Evolutionary conservation across 768 basidiomycete genomes (phyloP).

Genomic region (Amanita molliuscula): DNA sequence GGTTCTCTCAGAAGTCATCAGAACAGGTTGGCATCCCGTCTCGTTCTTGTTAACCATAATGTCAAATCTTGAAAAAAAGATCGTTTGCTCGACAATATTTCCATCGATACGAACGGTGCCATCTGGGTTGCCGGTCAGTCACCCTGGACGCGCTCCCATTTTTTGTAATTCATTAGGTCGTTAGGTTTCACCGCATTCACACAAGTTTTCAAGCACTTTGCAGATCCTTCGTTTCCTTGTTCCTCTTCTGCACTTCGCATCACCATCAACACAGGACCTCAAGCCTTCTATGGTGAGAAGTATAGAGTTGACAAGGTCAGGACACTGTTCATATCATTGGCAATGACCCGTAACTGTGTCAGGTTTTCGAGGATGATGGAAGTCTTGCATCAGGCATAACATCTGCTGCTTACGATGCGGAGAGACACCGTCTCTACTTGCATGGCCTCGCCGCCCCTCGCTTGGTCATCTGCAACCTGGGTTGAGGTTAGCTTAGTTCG

Average conservation of each 20-base stretch:
- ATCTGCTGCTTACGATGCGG: slow-evolving; percentile 42
- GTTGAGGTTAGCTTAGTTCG: not conserved
- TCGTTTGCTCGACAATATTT: slow-evolving; percentile 48
- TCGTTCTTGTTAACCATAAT: too few species aligned
- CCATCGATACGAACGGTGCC: slow-evolving; percentile 46
- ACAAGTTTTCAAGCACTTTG: slow-evolving; percentile 25
- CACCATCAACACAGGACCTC: slow-evolving; percentile 38
- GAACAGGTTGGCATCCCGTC: slow-evolving; percentile 28
- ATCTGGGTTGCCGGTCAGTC: slow-evolving; percentile 52
- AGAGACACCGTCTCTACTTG: slow-evolving; percentile 41
- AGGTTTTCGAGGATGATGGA: slow-evolving; percentile 67
- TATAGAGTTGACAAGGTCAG: slow-evolving; percentile 46
- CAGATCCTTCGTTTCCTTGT: slow-evolving; percentile 26
- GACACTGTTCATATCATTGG: not conserved
- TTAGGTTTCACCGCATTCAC: slow-evolving; percentile 33
- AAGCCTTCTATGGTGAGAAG: slow-evolving; percentile 44
- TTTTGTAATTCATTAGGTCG: not conserved
- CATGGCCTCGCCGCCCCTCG: slow-evolving; percentile 29
- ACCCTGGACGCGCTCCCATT: not conserved
- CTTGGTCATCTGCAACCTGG: slow-evolving; percentile 19
- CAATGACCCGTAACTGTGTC: slow-evolving; percentile 6
- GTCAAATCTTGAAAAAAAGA: slow-evolving; percentile 20
- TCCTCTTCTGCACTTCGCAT: slow-evolving; percentile 44
- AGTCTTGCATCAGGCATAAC: slow-evolving; percentile 45
- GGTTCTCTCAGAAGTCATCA: slow-evolving; percentile 39